These are phyloP conservation scores for Niebla homalea DNA, from an alignment of 495 filamentous ascomycete genomes.

Conservation along the genomic window DNA sequence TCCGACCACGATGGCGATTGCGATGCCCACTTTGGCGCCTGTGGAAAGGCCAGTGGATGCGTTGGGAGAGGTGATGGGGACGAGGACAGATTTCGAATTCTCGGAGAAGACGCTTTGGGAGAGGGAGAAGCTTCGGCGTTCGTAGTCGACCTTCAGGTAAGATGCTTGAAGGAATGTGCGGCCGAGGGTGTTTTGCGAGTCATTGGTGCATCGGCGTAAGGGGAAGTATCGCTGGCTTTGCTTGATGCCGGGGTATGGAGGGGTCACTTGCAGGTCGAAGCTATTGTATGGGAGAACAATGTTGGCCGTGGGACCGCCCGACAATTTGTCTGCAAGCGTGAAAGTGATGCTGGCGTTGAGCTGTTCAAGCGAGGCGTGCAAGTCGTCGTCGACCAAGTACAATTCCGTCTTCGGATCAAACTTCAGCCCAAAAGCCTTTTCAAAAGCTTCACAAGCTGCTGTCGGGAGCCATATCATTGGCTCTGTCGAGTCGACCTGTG, in stretches of 20 bases:
- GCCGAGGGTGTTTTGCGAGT: conserved; percentile 41
- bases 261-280: conserved; percentile 30
- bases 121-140: conserved; percentile 16
- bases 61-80: conserved; percentile 6
- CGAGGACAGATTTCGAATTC: conserved; percentile 1
- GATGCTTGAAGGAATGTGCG: conserved; percentile 46
- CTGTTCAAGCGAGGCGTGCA: conserved; percentile 29
- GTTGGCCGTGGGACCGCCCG: conserved; percentile 29
- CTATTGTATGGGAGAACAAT: conserved; percentile 40
- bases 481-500: conserved; percentile 40
- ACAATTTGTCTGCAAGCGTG: conserved; percentile 28
- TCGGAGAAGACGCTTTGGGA: conserved; percentile 11
- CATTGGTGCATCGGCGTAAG: conserved; percentile 33
- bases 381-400: conserved; percentile 36
- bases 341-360: conserved; percentile 40
- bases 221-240: conserved; percentile 37
- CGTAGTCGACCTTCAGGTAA: conserved; percentile 19
- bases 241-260: conserved; percentile 13
- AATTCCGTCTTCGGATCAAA: conserved; percentile 30
- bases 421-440: conserved; percentile 35
- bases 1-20: conserved; percentile 11
- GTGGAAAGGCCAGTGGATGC: conserved; percentile 1
- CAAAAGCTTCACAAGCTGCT: conserved; percentile 39
- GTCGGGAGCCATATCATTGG: conserved; percentile 43
- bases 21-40: conserved; percentile 11